phyloP scores from a whole-genome alignment of 176 grass and related monocot species.

The Typha latifolia region DNA sequence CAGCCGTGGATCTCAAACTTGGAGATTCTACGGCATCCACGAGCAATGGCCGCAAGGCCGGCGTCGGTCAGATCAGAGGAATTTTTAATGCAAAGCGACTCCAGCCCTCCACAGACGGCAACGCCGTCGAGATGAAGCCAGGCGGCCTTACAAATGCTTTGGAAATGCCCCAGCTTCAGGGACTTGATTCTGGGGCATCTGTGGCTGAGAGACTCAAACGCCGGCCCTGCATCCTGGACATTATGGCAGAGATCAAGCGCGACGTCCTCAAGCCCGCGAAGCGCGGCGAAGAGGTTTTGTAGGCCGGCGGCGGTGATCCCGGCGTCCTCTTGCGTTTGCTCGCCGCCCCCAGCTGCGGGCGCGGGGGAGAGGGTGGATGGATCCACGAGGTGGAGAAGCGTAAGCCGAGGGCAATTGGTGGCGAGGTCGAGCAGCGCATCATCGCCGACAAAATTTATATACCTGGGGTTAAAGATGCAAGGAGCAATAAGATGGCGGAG shows the following conservation, averaged over 20 bases:
- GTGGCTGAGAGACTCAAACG: conserved; percentile 54
- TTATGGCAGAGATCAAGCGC: conserved; percentile 66
- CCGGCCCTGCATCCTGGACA: conserved; percentile 43
- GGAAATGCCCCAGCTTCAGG: conserved; percentile 68
- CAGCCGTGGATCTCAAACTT: conserved; percentile 63
- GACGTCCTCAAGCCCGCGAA: conserved; percentile 59
- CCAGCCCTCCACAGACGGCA: conserved; percentile 66
- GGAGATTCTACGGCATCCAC: conserved; percentile 59
- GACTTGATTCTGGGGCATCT: conserved; percentile 46
- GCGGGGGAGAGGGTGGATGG: conserved; percentile 33
- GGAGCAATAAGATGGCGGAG: conserved; percentile 53
- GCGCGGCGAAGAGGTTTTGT: conserved; percentile 46
- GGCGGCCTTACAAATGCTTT: conserved; percentile 58
- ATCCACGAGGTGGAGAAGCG: conserved; percentile 59
- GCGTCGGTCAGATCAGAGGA: conserved; percentile 69
- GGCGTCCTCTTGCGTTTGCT: conserved; percentile 22
- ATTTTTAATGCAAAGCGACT: conserved; percentile 58
- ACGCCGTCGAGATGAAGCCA: conserved; percentile 78
- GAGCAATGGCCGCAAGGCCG: conserved; percentile 49
- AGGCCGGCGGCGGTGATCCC: conserved; percentile 53
- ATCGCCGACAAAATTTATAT: conserved; percentile 58
- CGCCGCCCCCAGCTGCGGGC: conserved; percentile 16
- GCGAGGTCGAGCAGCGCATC: conserved; percentile 45
- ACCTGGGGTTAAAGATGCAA: conserved; percentile 74
- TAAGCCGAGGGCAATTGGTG: conserved; percentile 39